phyloP scores from a whole-genome alignment of 208 protist genomes.

The Phytomonas sp. region DNA sequence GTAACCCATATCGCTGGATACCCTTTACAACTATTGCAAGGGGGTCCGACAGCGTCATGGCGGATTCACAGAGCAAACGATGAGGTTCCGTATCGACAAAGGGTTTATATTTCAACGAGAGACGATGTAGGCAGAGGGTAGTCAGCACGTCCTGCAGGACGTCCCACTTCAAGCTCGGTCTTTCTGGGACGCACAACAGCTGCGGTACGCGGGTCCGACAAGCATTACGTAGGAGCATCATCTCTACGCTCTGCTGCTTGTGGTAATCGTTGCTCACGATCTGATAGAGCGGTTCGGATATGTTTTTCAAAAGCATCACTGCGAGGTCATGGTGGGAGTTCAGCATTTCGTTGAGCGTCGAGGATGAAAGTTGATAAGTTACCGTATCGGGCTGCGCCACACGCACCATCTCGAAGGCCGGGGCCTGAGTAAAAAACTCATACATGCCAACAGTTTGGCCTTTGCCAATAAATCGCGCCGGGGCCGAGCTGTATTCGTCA shows the following conservation, averaged over 20 bases:
- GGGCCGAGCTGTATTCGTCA: slow-evolving; percentile 40
- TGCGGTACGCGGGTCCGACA: slow-evolving; percentile 37
- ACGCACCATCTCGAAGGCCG: slow-evolving; percentile 59
- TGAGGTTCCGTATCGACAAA: slow-evolving; percentile 17
- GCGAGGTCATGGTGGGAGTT: slow-evolving; percentile 65
- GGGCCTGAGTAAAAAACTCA: slow-evolving; percentile 64
- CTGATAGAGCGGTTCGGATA: slow-evolving; percentile 60
- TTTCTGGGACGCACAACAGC: slow-evolving; percentile 20
- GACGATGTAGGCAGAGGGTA: slow-evolving; percentile 30
- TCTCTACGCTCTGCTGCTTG: slow-evolving; percentile 26
- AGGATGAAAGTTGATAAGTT: slow-evolving; percentile 69
- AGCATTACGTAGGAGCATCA: slow-evolving; percentile 34
- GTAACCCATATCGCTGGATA: slow-evolving; percentile 24
- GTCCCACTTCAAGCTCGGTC: slow-evolving; percentile 44
- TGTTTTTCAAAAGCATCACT: slow-evolving; percentile 67
- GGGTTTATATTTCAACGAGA: slow-evolving; percentile 46
- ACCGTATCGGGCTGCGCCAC: slow-evolving; percentile 60
- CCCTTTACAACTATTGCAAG: neutral
- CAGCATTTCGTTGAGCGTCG: slow-evolving; percentile 60
- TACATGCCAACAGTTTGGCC: slow-evolving; percentile 76
- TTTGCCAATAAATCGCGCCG: slow-evolving; percentile 41
- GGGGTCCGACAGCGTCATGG: neutral
- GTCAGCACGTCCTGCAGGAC: slow-evolving; percentile 57
- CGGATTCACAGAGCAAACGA: neutral
- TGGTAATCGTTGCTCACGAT: slow-evolving; percentile 59